Percentiles rank a stretch among this genome's conserved stretches.
phyloP scores from a whole-genome alignment of 805 yeast genomes.

The Nadsonia fulvescens region DNA sequence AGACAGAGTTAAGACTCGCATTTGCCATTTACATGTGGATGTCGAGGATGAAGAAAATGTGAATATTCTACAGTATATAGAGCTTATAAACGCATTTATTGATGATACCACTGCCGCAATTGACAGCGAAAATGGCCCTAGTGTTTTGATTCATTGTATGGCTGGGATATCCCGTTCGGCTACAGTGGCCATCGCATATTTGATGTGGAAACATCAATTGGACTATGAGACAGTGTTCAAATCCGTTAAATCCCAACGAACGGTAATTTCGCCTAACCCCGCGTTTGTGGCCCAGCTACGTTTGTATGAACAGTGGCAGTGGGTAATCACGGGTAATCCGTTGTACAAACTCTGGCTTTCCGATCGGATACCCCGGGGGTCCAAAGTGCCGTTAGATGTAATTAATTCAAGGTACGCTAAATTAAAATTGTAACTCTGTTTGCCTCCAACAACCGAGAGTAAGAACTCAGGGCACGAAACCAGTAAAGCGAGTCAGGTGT shows the following conservation, averaged over 20 bases:
- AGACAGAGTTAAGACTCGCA: no score
- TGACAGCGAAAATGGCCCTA: constrained; percentile 7
- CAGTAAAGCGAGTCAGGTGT: no score
- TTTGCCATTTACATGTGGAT: constrained; percentile 41
- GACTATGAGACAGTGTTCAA: constrained; percentile 43
- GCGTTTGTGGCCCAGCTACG: constrained; percentile 58
- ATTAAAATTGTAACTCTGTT: no score
- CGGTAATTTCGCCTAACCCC: constrained; percentile 49
- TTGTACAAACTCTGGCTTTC: no score
- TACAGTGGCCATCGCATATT: constrained; percentile 70
- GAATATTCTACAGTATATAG: constrained; percentile 45
- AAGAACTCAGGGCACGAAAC: no score
- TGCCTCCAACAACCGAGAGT: no score
- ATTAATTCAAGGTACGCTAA: no score
- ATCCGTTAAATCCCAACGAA: constrained; percentile 41
- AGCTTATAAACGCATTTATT: constrained; percentile 47
- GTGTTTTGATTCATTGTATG: constrained; percentile 32
- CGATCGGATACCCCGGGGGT: no score
- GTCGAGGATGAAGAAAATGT: constrained; percentile 56
- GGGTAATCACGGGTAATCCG: no score
- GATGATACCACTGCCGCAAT: constrained; percentile 21
- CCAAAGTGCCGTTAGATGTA: no score
- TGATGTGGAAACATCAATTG: constrained; percentile 61
- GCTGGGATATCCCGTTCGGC: constrained; percentile 91
- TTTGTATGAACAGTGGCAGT: constrained; percentile 37